These are phyloP conservation scores for Kwoniella heveanensis DNA, from an alignment of 768 basidiomycete species.

Conservation along the genomic window DNA sequence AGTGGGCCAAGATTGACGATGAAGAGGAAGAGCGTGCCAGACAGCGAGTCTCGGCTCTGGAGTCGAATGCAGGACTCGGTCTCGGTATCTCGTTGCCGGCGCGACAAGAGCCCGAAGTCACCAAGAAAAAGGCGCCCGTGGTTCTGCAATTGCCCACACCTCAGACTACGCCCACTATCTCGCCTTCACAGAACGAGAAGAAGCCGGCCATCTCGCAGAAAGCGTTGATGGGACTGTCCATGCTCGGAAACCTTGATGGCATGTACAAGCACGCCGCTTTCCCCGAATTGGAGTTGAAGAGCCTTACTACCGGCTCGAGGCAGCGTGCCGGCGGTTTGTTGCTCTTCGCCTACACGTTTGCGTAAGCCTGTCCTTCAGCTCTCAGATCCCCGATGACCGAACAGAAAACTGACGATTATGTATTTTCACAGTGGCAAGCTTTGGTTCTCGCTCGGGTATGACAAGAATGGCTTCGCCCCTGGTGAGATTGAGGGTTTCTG, in stretches of 20 bases:
- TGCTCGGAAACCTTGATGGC: conserved; percentile 81
- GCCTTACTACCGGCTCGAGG: conserved; percentile 79
- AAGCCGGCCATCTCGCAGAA: conserved; percentile 62
- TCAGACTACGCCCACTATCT: conserved; percentile 11
- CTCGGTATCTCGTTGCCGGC: conserved; percentile 16
- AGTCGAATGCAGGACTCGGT: conserved; percentile 11
- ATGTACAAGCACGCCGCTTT: conserved; percentile 72
- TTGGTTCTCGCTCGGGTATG: conserved; percentile 79
- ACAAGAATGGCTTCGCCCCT: conserved; percentile 71
- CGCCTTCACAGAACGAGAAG: conserved; percentile 48
- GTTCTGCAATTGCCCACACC: conserved; percentile 36
- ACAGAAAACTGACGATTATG: conserved; percentile 1
- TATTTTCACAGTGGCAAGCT: conserved; percentile 63
- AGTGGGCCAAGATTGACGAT: conserved; percentile 77
- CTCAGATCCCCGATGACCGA: too few relatives aligned
- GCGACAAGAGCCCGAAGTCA: neutral
- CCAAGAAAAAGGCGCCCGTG: conserved; percentile 58
- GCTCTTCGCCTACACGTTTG: conserved; percentile 65
- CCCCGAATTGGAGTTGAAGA: conserved; percentile 66
- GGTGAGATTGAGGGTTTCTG: conserved; percentile 69
- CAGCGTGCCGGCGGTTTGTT: conserved; percentile 77
- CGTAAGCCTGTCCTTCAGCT: conserved; percentile 23
- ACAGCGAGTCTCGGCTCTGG: neutral
- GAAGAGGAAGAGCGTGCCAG: conserved; percentile 14
- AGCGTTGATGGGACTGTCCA: conserved; percentile 70